phyloP scores from a whole-genome alignment of 108 stramenopile species.

The Aurantiochytrium sp. region DNA sequence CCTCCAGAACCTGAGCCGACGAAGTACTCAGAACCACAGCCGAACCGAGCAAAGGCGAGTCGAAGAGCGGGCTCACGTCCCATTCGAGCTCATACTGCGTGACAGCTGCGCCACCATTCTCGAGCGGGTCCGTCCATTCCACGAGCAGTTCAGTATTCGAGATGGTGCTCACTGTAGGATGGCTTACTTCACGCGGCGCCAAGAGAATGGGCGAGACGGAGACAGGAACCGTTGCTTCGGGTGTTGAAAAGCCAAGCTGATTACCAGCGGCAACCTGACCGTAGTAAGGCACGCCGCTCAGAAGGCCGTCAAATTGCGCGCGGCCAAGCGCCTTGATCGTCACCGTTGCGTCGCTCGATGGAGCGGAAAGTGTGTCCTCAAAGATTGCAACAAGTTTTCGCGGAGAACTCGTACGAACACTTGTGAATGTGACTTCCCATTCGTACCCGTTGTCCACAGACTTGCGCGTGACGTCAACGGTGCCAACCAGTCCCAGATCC shows the following conservation, averaged over 20 bases:
- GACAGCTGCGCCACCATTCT: conserved; percentile 58
- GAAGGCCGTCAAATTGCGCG: neutral
- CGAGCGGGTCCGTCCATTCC: conserved; percentile 46
- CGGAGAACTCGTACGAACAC: neutral
- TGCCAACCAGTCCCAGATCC: conserved; percentile 47
- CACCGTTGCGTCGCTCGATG: neutral
- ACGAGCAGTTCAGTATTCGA: neutral
- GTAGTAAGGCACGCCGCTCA: neutral
- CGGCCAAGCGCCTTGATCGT: neutral
- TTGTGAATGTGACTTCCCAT: conserved; percentile 37
- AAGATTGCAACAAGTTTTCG: neutral
- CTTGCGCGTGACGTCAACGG: conserved; percentile 53
- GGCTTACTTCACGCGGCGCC: neutral
- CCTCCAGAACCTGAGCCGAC: neutral
- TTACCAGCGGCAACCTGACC: neutral
- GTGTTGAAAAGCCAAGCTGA: neutral
- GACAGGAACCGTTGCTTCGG: neutral
- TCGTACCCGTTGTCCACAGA: conserved; percentile 50
- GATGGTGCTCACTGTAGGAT: neutral
- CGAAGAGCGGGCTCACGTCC: conserved; percentile 55
- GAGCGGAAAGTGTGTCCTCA: neutral
- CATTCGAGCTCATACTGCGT: conserved; percentile 65
- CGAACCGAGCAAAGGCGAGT: neutral
- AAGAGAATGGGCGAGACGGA: neutral
- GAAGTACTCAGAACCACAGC: neutral